A percentile compares a stretch with the other conserved stretches of the same genome.
phyloP scores from a whole-genome alignment of 139 green algal species.

The Desmodesmus armatus region DNA sequence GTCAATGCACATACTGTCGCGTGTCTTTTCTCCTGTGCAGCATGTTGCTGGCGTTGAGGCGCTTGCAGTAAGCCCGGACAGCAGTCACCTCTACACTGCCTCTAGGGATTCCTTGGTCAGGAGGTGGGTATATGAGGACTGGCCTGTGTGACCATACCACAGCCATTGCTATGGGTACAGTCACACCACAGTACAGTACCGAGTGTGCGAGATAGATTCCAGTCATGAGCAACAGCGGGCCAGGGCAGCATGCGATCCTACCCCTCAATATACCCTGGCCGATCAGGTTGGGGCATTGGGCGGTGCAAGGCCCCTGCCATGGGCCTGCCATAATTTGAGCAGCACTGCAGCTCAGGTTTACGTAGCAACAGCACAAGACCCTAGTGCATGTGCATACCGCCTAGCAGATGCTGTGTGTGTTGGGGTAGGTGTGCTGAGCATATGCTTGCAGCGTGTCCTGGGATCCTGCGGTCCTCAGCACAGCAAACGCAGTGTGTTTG shows the following conservation, averaged over 20 bases:
- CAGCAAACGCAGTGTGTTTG: too few relatives aligned
- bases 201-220: not conserved
- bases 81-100: slow-evolving; percentile 67
- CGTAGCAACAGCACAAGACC: too few relatives aligned
- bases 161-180: not conserved
- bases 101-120: slow-evolving; percentile 71
- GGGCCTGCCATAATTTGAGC: too few relatives aligned
- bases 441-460: too few relatives aligned
- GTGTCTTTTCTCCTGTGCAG: slow-evolving; percentile 39
- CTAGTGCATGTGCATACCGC: too few relatives aligned
- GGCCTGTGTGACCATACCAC: not conserved
- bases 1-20: not conserved
- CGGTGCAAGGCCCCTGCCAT: too few relatives aligned
- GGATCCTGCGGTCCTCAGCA: too few relatives aligned
- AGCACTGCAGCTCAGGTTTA: too few relatives aligned
- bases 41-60: slow-evolving; percentile 70
- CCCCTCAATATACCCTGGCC: not conserved
- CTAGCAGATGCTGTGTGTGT: too few relatives aligned
- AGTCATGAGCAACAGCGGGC: not conserved
- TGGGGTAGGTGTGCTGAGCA: too few relatives aligned
- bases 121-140: slow-evolving; percentile 43
- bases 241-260: not conserved
- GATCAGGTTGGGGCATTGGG: too few relatives aligned
- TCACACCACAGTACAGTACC: not conserved
- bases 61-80: slow-evolving; percentile 47